Percentiles rank a stretch among this genome's conserved stretches.
phyloP scores from a whole-genome alignment of 2,329 filamentous ascomycete species.

The Hirsutella thompsonii region DNA sequence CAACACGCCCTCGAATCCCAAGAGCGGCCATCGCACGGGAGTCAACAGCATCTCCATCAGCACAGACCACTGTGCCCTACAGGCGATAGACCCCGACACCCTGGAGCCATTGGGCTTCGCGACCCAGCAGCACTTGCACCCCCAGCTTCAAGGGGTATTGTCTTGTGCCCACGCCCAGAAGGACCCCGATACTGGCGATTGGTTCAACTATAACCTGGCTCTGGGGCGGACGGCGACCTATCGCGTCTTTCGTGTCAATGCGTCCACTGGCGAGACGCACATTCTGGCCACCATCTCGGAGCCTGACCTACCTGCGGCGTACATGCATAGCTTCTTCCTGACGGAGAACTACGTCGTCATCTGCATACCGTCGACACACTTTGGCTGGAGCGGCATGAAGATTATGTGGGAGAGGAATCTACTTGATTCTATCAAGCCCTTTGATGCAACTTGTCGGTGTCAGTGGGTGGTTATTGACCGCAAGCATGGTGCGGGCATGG shows the following conservation, averaged over 20 bases:
- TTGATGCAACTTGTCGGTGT: slow-evolving; percentile 40
- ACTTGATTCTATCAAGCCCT: slow-evolving; percentile 52
- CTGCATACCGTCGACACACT: slow-evolving; percentile 57
- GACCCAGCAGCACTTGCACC: slow-evolving; percentile 48
- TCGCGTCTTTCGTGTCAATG: slow-evolving; percentile 54
- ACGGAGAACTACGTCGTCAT: slow-evolving; percentile 59
- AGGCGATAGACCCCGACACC: slow-evolving; percentile 54
- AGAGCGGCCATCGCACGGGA: slow-evolving; percentile 21
- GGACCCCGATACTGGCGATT: slow-evolving; percentile 59
- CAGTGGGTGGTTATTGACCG: slow-evolving; percentile 69
- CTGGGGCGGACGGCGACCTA: slow-evolving; percentile 46
- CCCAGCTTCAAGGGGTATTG: slow-evolving; percentile 51
- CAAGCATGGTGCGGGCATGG: slow-evolving; percentile 43
- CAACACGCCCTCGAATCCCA: neutral
- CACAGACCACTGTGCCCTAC: slow-evolving; percentile 40
- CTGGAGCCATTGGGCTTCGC: slow-evolving; percentile 59
- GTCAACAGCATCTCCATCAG: slow-evolving; percentile 7
- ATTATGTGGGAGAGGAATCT: slow-evolving; percentile 56
- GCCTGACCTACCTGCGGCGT: slow-evolving; percentile 41
- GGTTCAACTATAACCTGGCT: slow-evolving; percentile 73
- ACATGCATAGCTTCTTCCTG: slow-evolving; percentile 75
- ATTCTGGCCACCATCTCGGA: slow-evolving; percentile 56
- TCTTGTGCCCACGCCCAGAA: slow-evolving; percentile 60
- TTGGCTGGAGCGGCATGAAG: slow-evolving; percentile 41
- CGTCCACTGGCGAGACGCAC: slow-evolving; percentile 49